phyloP scores from a whole-genome alignment of 2,329 filamentous ascomycete genomes.

The Clonostachys solani region DNA sequence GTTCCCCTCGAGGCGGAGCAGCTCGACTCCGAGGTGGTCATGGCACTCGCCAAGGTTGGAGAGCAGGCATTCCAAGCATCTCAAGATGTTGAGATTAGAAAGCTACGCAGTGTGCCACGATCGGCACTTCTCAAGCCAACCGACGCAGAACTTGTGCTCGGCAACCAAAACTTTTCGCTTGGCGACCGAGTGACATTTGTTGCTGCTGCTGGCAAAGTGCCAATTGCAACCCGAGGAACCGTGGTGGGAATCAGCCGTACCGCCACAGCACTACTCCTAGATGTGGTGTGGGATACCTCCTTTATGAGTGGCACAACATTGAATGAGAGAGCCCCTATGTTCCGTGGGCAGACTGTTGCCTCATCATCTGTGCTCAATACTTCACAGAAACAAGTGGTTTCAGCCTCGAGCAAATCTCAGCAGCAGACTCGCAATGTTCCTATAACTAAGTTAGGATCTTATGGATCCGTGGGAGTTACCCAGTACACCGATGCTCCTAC shows the following conservation, averaged over 20 bases:
- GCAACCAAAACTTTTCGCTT: slow-evolving; percentile 76
- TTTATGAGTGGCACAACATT: slow-evolving; percentile 98
- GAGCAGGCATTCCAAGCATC: slow-evolving; percentile 55
- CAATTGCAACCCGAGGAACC: slow-evolving; percentile 85
- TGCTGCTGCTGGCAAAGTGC: slow-evolving; percentile 88
- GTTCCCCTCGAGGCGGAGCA: slow-evolving; percentile 97
- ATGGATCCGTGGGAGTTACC: slow-evolving; percentile 52
- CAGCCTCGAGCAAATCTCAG: slow-evolving; percentile 47
- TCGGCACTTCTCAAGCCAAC: slow-evolving; percentile 87
- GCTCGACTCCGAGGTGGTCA: slow-evolving; percentile 86
- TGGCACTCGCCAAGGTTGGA: slow-evolving; percentile 71
- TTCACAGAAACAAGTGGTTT: slow-evolving; percentile 75
- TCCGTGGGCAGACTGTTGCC: slow-evolving; percentile 89
- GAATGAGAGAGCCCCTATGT: slow-evolving; percentile 83
- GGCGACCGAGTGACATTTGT: slow-evolving; percentile 93
- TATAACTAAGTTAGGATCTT: slow-evolving; percentile 27
- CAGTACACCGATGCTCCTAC: slow-evolving; percentile 57
- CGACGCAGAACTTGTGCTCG: slow-evolving; percentile 90
- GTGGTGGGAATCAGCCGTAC: slow-evolving; percentile 94
- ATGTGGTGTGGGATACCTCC: slow-evolving; percentile 87
- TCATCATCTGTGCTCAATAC: slow-evolving; percentile 87
- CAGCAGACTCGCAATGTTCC: slow-evolving; percentile 44
- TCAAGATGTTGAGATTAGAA: slow-evolving; percentile 56
- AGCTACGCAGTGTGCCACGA: slow-evolving; percentile 76
- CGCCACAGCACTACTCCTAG: slow-evolving; percentile 74